These are phyloP conservation scores for Cinchona pubescens DNA, from an alignment of 257 asterid species.

Conservation along the genomic window DNA sequence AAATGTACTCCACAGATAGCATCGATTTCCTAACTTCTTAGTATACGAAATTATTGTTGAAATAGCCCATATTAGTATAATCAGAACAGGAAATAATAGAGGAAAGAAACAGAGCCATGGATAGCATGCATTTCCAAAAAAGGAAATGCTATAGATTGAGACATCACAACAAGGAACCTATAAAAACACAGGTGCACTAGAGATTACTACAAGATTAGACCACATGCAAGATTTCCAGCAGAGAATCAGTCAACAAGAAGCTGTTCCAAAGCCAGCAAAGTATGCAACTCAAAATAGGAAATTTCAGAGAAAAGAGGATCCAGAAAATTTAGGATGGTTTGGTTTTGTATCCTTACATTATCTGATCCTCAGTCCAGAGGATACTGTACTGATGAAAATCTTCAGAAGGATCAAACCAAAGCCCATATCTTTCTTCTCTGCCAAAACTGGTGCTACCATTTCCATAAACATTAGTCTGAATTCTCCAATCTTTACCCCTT, in stretches of 20 bases:
- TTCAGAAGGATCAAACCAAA: constrained; percentile 88
- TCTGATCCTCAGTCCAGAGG: constrained; percentile 62
- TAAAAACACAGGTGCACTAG: not conserved
- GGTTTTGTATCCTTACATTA: constrained; percentile 46
- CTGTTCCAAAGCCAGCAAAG: constrained; percentile 8
- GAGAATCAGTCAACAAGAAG: constrained; percentile 23
- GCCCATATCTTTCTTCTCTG: constrained; percentile 84
- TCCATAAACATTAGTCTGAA: constrained; percentile 84
- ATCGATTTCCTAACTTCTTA: not conserved
- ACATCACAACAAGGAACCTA: not conserved
- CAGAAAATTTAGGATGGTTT: not conserved
- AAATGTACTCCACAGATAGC: not conserved
- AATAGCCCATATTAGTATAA: not conserved
- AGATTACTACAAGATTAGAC: not conserved
- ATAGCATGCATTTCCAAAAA: not conserved
- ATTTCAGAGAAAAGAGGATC: not conserved
- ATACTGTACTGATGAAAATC: constrained; percentile 75
- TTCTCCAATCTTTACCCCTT: constrained; percentile 80
- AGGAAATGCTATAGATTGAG: not conserved
- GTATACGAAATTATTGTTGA: not conserved
- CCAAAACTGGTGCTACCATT: constrained; percentile 79
- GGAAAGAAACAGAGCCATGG: not conserved
- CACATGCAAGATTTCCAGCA: not conserved
- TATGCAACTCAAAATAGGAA: constrained; percentile 1
- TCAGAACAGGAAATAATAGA: not conserved